Evolutionary conservation across 768 basidiomycete genomes (phyloP), one percentile per base, ranked within the genome.

Genomic region (Leucosporidium yakuticum): DNA sequence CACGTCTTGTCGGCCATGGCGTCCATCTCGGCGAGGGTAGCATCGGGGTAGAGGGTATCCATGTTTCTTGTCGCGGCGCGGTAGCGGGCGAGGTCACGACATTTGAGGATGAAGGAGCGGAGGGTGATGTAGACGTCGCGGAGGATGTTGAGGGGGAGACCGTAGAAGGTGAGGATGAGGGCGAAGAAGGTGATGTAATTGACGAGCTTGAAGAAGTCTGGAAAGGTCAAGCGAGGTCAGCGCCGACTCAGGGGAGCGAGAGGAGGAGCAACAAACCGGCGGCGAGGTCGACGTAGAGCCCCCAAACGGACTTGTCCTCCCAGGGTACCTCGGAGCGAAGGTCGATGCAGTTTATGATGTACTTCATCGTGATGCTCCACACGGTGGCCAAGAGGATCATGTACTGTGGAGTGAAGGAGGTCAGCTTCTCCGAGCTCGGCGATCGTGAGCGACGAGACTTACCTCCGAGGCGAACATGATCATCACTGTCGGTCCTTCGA

Each of bases 291-390:
- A 97, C 86, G 77, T 97, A 98, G 81, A 96, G 97, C 14, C 89
- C 82, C 83, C 87, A 94, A 87, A 97, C 94, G 81, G 90, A 92
- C 83, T 97, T 98, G 76, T 93, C 88, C 79, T 99, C 94, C 96
- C 96, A 98, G 85, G 70, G 92, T 87, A 2, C 89, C 86, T 78
- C 88, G 88, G 78, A 89, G 0, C 68, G 63, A 57, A 92, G 79
- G 77, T 99, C 96, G 69, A 89, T 83, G 21, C 88, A 79, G 53
- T 88, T 90, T 60, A 97, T 84, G 25, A 84, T 73, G 77, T 97
- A 97, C 78, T 95, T 91, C 60, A 87, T 83, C 54, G 88, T 85
- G 23, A 88, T 85, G 69, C 89, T 90, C 74, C 87, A 79, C 20
- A 88, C 84, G 67, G 86, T 90, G 23, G 91, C 89, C 81, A 89